Conservation (phyloP, 208 protist genomes). For the Jaenimonas drosophilae region DNA sequence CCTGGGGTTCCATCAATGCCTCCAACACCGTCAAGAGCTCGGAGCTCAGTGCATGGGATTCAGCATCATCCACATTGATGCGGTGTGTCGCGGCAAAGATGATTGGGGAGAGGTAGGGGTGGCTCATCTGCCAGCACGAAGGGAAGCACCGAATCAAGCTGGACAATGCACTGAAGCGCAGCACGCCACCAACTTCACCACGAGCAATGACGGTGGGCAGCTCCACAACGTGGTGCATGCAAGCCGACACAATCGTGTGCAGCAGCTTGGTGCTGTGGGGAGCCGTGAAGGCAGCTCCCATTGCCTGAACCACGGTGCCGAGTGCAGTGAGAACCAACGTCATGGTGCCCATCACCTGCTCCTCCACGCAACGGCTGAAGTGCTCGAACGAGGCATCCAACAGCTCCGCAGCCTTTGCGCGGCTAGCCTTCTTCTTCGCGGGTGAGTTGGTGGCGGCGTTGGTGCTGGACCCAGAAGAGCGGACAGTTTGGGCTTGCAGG, state of each 20-base stretch:
- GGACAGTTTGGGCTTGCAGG: constrained; percentile 3
- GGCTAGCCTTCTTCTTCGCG: neutral
- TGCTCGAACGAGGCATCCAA: too few species aligned
- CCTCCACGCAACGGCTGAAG: too few species aligned
- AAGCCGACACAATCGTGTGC: constrained; percentile 26
- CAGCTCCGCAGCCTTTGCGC: neutral
- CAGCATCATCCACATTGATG: constrained; percentile 53
- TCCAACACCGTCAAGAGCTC: constrained; percentile 79
- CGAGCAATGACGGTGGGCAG: constrained; percentile 32
- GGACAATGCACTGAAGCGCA: constrained; percentile 54
- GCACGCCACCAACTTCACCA: constrained; percentile 37
- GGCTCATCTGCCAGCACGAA: constrained; percentile 76
- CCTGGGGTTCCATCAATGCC: constrained; percentile 75
- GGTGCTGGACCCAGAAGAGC: neutral
- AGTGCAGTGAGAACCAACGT: constrained; percentile 33
- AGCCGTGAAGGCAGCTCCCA: constrained; percentile 53
- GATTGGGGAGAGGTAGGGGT: constrained; percentile 61
- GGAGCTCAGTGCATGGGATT: constrained; percentile 57
- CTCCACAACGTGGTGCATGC: constrained; percentile 41
- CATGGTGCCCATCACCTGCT: constrained; percentile 43
- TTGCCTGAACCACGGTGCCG: constrained; percentile 16
- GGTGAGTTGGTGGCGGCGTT: neutral
- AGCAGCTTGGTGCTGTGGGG: constrained; percentile 40
- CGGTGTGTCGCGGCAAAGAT: constrained; percentile 47
- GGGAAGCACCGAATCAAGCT: constrained; percentile 58